Evolutionary conservation across 768 basidiomycete species (phyloP).

Genomic region (Leccinum variicolor): DNA sequence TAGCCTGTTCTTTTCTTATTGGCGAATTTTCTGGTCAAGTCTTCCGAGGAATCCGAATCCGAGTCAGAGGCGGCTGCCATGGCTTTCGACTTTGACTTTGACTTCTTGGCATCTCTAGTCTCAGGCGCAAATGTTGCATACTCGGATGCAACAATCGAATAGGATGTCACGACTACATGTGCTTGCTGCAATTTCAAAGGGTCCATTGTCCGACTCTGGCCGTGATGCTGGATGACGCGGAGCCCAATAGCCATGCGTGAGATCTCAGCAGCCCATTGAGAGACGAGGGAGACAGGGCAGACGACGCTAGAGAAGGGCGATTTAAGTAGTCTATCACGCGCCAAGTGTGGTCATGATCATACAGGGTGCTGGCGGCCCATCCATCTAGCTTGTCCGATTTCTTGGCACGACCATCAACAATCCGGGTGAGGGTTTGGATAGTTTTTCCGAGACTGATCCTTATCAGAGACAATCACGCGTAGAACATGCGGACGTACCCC

Average conservation of each 20-base stretch:
- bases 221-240: slow-evolving; percentile 81
- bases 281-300: slow-evolving; percentile 82
- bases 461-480: slow-evolving; percentile 3
- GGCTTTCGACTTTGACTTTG: slow-evolving; percentile 33
- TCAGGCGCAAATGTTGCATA: slow-evolving; percentile 49
- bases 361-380: slow-evolving; percentile 72
- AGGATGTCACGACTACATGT: slow-evolving; percentile 85
- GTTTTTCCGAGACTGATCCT: slow-evolving; percentile 74
- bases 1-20: slow-evolving; percentile 44
- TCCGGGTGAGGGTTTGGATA: slow-evolving; percentile 84
- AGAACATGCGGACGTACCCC: slow-evolving; percentile 49
- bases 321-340: neutral
- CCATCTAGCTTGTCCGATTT: slow-evolving; percentile 70
- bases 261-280: slow-evolving; percentile 90
- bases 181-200: slow-evolving; percentile 47
- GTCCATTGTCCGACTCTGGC: slow-evolving; percentile 67
- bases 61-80: slow-evolving; percentile 27
- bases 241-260: slow-evolving; percentile 64
- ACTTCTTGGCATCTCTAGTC: slow-evolving; percentile 52
- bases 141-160: slow-evolving; percentile 80
- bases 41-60: slow-evolving; percentile 36
- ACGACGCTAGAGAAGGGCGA: slow-evolving; percentile 56
- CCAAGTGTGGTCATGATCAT: slow-evolving; percentile 21
- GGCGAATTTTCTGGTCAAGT: slow-evolving; percentile 38
- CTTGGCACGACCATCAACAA: slow-evolving; percentile 75